Evolutionary conservation across 23 red algal species (phyloP).

Genomic region (Gracilaria domingensis): DNA sequence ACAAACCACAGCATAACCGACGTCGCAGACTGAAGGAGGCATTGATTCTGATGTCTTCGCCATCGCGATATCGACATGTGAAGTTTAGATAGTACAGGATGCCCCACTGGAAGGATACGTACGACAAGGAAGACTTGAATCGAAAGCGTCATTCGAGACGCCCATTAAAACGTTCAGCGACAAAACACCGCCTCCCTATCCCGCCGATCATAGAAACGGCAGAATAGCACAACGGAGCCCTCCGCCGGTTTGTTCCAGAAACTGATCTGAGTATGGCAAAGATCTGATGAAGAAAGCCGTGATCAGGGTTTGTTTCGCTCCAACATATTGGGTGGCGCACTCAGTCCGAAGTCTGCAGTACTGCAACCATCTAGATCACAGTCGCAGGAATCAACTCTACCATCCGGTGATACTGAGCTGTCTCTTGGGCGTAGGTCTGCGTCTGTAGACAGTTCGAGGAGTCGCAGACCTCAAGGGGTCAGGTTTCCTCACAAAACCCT

Average conservation of each 20-base stretch:
- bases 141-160: no score
- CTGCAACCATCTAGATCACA: conserved; percentile 15
- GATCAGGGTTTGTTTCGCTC: conserved; percentile 23
- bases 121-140: conserved; percentile 54
- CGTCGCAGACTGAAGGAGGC: conserved; percentile 63
- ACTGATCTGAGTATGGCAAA: conserved; percentile 63
- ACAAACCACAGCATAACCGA: conserved; percentile 51
- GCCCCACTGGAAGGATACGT: conserved; percentile 64
- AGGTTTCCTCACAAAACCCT: not conserved
- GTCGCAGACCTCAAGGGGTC: conserved; percentile 33
- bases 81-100: conserved; percentile 68
- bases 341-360: not conserved
- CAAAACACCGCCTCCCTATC: conserved; percentile 9
- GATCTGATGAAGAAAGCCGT: conserved; percentile 37
- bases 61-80: conserved; percentile 70
- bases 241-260: conserved; percentile 63
- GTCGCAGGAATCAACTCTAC: conserved; percentile 42
- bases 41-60: conserved; percentile 27
- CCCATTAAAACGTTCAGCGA: conserved; percentile 35
- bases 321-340: conserved; percentile 1
- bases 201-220: conserved; percentile 20
- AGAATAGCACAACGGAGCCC: conserved; percentile 59
- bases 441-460: conserved; percentile 8
- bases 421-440: conserved; percentile 16
- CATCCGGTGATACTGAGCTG: conserved; percentile 52